Evolutionary conservation across 2,329 filamentous ascomycete genomes (phyloP).

Genomic region (Claviceps quebecensis): DNA sequence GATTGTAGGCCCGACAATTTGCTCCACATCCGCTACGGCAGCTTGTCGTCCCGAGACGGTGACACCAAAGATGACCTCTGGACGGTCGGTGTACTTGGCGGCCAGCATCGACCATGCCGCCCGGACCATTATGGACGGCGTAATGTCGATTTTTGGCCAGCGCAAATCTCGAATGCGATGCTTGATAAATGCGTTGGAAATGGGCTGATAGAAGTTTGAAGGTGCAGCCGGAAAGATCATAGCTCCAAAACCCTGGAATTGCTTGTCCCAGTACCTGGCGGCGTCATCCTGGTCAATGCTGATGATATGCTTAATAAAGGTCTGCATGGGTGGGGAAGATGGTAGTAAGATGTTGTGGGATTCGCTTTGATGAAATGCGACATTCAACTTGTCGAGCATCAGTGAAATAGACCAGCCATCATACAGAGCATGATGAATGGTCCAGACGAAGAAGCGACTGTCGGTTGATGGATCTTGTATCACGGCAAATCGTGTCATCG

Average conservation of each 20-base stretch:
- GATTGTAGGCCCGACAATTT: slow-evolving; percentile 15
- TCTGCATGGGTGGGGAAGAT: not conserved
- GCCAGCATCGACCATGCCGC: slow-evolving; percentile 28
- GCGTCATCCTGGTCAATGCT: not conserved
- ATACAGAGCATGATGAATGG: slow-evolving; percentile 37
- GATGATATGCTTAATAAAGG: not conserved
- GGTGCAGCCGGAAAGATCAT: slow-evolving; percentile 4
- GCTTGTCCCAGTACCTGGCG: not conserved
- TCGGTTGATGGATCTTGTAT: not conserved
- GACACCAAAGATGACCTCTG: slow-evolving; percentile 17
- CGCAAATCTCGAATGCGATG: slow-evolving; percentile 1
- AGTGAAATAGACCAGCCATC: slow-evolving; percentile 38
- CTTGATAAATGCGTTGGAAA: slow-evolving; percentile 1
- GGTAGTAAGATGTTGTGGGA: not conserved
- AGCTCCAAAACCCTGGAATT: slow-evolving; percentile 10
- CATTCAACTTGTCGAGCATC: slow-evolving; percentile 28
- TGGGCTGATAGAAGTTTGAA: slow-evolving; percentile 1
- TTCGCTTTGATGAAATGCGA: slow-evolving; percentile 19
- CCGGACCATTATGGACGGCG: slow-evolving; percentile 9
- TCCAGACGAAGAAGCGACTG: slow-evolving; percentile 17
- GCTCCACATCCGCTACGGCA: slow-evolving; percentile 11
- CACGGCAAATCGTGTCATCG: slow-evolving; percentile 6
- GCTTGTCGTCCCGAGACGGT: slow-evolving; percentile 13
- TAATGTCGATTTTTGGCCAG: slow-evolving; percentile 3
- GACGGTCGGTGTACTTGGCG: slow-evolving; percentile 18